Evolutionary conservation across 1,139 yeast genomes (phyloP), one percentile per base, ranked within the genome.

Genomic region (Geotrichum siamense): DNA sequence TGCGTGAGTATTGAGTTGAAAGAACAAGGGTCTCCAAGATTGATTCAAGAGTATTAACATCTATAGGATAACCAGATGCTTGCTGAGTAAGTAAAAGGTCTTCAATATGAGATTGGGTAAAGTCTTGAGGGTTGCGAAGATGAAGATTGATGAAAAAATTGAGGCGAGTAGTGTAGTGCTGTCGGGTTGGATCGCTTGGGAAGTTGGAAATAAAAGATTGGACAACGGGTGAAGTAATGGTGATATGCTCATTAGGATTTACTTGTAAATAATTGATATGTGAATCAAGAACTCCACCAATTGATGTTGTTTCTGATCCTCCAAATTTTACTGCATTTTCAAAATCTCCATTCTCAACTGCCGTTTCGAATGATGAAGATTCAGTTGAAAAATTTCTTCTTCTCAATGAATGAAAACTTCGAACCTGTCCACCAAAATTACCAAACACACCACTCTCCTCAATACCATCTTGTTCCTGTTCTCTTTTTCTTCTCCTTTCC

Each of bases 111-210:
- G 48, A 45, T 51, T 54, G 63, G 44, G 45, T 67, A 37, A 45
- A 70, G 54, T 19, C 58, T 10, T 57, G 49, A 0, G 75, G 73
- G 41, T 65, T 54, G 5, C 69, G 35, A 19, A 62, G 50, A 50
- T 74, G 75, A 1, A 72, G 52, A 0, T 65, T 55, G 28, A 62
- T 63, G 48, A 69, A 64, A 41, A 75, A 67, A 28, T 68, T 58
- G 40, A 63, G 63, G 41, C 68, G 62, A 19, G 61, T 49, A 10
- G 64, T 53, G 65, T 72, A 69, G 47, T 54, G 67, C 40, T 45
- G 53, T 1, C 57, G 52, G 4, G 56, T 46, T 25, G 70, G 66
- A 3, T 50, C 35, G 0, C 38, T 36, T 1, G 70, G 70, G 48
- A 64, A 55, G 13, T 48, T 30, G 13, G 44, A 38, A 15, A 61